A percentile compares a stretch with the other conserved stretches of the same genome.
These are phyloP conservation scores for Teratosphaeriaceae sp. DNA, from an alignment of 2,329 filamentous ascomycete genomes.

Conservation along the genomic window DNA sequence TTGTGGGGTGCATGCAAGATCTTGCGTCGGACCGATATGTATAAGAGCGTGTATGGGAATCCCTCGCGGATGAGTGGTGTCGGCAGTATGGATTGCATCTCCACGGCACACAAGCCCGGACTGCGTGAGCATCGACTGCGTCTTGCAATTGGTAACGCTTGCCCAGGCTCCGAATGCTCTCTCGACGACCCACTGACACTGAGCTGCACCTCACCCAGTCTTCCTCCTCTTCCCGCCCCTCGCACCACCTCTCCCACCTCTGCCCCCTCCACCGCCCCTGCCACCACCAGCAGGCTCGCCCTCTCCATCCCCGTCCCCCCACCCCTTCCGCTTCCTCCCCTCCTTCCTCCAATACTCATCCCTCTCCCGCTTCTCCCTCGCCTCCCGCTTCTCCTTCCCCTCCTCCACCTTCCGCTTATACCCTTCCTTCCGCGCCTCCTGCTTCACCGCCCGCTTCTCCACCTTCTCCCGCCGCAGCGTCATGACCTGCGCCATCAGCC, in stretches of 20 bases:
- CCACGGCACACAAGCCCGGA: no score
- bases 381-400: slow-evolving; percentile 75
- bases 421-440: slow-evolving; percentile 76
- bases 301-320: slow-evolving; percentile 45
- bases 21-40: no score
- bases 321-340: slow-evolving; percentile 67
- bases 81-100: no score
- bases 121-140: no score
- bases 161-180: no score
- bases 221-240: slow-evolving; percentile 1
- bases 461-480: slow-evolving; percentile 86
- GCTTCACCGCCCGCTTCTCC: slow-evolving; percentile 73
- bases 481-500: slow-evolving; percentile 87
- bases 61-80: no score
- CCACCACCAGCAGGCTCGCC: slow-evolving; percentile 28
- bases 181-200: no score
- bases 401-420: slow-evolving; percentile 80
- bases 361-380: slow-evolving; percentile 81
- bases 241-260: neutral
- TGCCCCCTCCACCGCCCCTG: neutral
- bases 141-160: no score
- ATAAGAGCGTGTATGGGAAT: no score
- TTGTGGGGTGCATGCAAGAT: no score
- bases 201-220: no score
- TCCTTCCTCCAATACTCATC: slow-evolving; percentile 91